Evolutionary conservation across 2,329 filamentous ascomycete genomes (phyloP).

Genomic region (Sporothrix pallida): DNA sequence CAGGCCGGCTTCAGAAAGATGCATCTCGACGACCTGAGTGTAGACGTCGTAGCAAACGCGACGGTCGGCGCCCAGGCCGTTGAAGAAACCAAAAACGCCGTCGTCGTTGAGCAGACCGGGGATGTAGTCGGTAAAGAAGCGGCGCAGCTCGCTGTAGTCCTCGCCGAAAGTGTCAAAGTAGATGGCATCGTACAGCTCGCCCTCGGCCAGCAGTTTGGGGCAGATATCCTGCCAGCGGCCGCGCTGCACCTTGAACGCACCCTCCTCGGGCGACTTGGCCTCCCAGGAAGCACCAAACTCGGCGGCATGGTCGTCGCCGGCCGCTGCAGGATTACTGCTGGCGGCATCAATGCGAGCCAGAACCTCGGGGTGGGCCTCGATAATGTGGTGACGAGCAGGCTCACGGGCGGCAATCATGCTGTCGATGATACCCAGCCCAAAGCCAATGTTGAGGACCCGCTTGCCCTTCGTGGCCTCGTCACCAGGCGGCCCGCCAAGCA

Average conservation of each 20-base stretch:
- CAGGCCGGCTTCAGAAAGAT: constrained; percentile 84
- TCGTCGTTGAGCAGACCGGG: constrained; percentile 74
- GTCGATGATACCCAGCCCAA: constrained; percentile 91
- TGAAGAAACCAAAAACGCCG: constrained; percentile 85
- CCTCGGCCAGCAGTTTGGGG: constrained; percentile 68
- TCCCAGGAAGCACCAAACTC: constrained; percentile 63
- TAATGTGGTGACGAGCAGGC: constrained; percentile 77
- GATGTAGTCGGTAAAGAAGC: constrained; percentile 88
- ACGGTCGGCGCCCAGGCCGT: constrained; percentile 89
- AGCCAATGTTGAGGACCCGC: constrained; percentile 82
- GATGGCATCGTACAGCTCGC: constrained; percentile 80
- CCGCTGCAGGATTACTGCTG: constrained; percentile 48
- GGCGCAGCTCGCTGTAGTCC: constrained; percentile 81
- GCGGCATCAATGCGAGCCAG: constrained; percentile 63
- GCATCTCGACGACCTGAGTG: constrained; percentile 87
- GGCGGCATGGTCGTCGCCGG: constrained; percentile 50
- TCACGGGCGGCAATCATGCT: constrained; percentile 71
- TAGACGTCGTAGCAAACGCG: constrained; percentile 97
- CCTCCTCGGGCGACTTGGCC: constrained; percentile 59
- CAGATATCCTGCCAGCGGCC: constrained; percentile 84
- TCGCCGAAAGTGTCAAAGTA: constrained; percentile 99
- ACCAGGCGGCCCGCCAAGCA: constrained; percentile 57
- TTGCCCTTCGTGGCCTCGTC: constrained; percentile 53
- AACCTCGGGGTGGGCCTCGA: constrained; percentile 83
- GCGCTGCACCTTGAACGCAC: constrained; percentile 73